Evolutionary conservation across 371 early-diverging fungal genomes (phyloP), one percentile per base, ranked within the genome.

Genomic region (Mortierella sp.): DNA sequence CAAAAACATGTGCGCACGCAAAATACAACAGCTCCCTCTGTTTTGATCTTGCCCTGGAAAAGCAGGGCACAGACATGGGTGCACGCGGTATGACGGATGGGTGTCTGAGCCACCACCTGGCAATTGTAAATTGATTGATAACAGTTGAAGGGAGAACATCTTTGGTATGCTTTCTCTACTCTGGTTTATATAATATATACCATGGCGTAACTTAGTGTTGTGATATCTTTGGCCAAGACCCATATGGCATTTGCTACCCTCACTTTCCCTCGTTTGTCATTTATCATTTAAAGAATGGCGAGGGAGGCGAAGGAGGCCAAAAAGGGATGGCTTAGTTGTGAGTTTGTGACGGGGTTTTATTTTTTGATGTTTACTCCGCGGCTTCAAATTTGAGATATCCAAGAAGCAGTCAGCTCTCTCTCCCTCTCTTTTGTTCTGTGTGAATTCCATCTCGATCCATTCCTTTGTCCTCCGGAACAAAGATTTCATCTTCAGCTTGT

Each of bases 391-490:
- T 53, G 55, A 53, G 55, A 41, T 41, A 41, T 41, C 43, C 28
- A 28, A 41, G 53, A 24, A 53, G 19, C 22, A 19, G 19, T 5
- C 4, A 19, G 1, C 24, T 24, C 36, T 22, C 3, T 8, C 24
- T 24, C 36, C 15, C 3, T 8, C 43, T 21, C 32, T 52, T 24
- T 41, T 38, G 16, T 5, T 15, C 13, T 43, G 16, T 36, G 33
- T 59, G 59, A 59, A 38, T 55, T 32, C 67, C 33, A 15, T 69
- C 28, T 47, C 61, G 40, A 52, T 65, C 65, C 33, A 55, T 52
- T 48, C 59, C 47, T 64, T 53, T 7, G 8, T 58, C 22, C 36
- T 55, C 63, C 70, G 55, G 22, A 40, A 48, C 40, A 58, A 58
- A 22, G 22, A 58, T 59, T 71, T 32, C 28, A 28, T 47, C 58